Base-by-base conservation (phyloP, 345 rosid species). In the Rhizophora mangle region DNA sequence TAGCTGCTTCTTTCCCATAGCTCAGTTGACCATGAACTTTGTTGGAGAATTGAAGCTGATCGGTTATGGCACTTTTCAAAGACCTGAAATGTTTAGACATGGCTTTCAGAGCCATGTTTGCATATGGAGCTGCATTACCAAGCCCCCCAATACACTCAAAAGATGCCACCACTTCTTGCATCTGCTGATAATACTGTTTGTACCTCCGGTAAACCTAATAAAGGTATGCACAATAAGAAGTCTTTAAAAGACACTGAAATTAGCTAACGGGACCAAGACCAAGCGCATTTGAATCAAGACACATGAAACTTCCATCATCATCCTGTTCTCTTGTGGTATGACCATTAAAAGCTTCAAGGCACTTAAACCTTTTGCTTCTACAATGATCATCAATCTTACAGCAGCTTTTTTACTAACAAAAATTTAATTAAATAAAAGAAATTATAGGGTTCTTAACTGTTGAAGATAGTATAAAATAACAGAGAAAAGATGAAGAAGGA, bases 61-160 rank as follows among this genome's bases (percentile, higher is more conserved):
- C 90, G 0, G 85, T 76, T 52, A 92, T 89, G 8, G 94, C 92
- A 65, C 75, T 85, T 72, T 89, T 92, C 82, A 89, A 78, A 82
- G 78, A 85, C 68, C 78, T 85, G 79, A 92, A 92, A 78, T 92
- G 92, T 70, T 88, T 92, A 32, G 96, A 92, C 84, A 92, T 80
- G 66, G 88, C 85, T 76, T 85, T 89, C 76, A 92, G 59, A 31
- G 93, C 87, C 71, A 88, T 73, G 72, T 65, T 85, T 21, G 92
- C 92, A 32, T 76, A 92, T 1, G 97, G 97, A 60, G 97, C 89
- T 47, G 94, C 96, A 60, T 89, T 89, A 21, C 92, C 90, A 0
- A 92, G 87, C 68, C 96, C 97, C 0, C 96, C 89, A 7, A 92
- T 92, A 24, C 83, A 89, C 70, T 88, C 90, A 20, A 92, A 92